Evolutionary conservation across 1,284 basidiomycete genomes (phyloP).

Genomic region (Fistulina hepatica): DNA sequence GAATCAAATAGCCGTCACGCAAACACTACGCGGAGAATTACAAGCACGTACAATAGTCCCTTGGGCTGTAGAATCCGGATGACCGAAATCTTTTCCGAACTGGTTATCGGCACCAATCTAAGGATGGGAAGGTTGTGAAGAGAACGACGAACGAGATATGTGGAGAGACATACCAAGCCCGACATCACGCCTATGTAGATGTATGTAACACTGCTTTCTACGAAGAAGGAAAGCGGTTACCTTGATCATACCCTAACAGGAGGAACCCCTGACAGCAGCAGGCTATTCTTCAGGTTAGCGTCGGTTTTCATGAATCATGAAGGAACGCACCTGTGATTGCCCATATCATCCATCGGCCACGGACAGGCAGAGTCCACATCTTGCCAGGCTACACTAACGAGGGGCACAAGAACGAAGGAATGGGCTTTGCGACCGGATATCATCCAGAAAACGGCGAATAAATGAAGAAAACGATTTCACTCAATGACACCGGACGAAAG

Average conservation of each 20-base stretch:
- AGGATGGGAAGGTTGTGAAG: not conserved
- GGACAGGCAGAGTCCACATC: slow-evolving; percentile 28
- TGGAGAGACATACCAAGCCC: slow-evolving; percentile 25
- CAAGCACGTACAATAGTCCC: slow-evolving; percentile 33
- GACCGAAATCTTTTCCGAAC: slow-evolving; percentile 30
- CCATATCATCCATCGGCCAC: slow-evolving; percentile 31
- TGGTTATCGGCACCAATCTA: slow-evolving; percentile 35
- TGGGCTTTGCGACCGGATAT: no score
- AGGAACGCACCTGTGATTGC: slow-evolving; percentile 28
- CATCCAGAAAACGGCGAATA: no score
- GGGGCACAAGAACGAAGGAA: no score
- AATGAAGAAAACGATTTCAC: no score
- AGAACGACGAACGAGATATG: not conserved
- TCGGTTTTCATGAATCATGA: not conserved
- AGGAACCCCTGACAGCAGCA: slow-evolving; percentile 34
- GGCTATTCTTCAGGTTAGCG: slow-evolving; percentile 16
- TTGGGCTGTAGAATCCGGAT: slow-evolving; percentile 29
- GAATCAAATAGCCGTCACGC: no score
- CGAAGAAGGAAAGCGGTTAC: no score
- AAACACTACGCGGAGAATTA: no score
- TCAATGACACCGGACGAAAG: no score
- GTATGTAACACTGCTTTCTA: no score
- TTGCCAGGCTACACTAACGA: no score
- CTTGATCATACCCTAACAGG: slow-evolving; percentile 36
- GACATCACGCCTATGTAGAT: no score